Conservation (phyloP, 805 yeast species). For the Lachancea sp. region DNA sequence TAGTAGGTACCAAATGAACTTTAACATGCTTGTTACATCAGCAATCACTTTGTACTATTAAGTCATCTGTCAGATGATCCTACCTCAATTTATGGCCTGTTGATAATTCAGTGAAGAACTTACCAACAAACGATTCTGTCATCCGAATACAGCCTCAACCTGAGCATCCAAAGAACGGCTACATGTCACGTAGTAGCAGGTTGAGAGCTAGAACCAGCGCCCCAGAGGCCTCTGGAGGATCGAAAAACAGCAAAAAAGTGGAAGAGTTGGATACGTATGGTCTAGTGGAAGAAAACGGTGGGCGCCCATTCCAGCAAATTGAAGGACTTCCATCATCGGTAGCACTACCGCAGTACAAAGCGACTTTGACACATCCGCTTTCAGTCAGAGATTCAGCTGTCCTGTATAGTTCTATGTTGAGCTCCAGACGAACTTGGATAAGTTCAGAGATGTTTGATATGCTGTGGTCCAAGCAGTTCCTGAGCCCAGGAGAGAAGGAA, state of each 20-base stretch:
- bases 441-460: constrained; percentile 63
- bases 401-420: constrained; percentile 60
- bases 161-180: not conserved
- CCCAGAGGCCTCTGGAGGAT: constrained; percentile 15
- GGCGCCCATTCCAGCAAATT: constrained; percentile 56
- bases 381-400: constrained; percentile 69
- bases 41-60: no score
- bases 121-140: not conserved
- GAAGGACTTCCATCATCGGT: constrained; percentile 63
- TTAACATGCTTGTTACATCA: no score
- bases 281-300: constrained; percentile 11
- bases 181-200: constrained; percentile 7
- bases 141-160: not conserved
- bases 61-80: no score
- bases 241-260: constrained; percentile 19
- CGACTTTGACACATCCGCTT: constrained; percentile 56
- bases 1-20: no score
- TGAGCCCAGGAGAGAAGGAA: constrained; percentile 32
- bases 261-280: constrained; percentile 24
- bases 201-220: constrained; percentile 5
- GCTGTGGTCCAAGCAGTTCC: constrained; percentile 68
- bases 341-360: constrained; percentile 48
- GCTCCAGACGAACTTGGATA: constrained; percentile 66
- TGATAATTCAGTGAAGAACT: not conserved
- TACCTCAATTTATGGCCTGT: no score